Conservation (phyloP, 805 yeast genomes). For the Wickerhamomyces ciferrii region DNA sequence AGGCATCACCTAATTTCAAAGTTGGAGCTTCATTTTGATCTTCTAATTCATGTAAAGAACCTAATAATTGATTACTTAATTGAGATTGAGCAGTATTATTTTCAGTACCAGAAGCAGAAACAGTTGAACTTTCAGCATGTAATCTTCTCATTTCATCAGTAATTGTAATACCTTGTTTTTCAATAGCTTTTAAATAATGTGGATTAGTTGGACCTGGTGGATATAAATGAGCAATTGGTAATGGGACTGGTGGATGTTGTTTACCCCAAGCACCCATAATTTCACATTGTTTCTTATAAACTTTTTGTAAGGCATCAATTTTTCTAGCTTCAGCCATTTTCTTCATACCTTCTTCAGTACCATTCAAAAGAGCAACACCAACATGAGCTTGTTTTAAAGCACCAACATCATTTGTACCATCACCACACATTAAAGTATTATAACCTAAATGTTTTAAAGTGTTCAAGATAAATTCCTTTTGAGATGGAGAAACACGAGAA, state of each 20-base stretch:
- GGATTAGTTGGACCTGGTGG: conserved; percentile 96
- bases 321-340: conserved; percentile 79
- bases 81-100: conserved; percentile 32
- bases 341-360: conserved; percentile 91
- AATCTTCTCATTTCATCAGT: conserved; percentile 66
- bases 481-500: conserved; percentile 95
- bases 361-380: conserved; percentile 96
- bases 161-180: conserved; percentile 73
- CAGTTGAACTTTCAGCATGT: conserved; percentile 43
- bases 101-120: conserved; percentile 26
- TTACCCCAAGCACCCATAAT: conserved; percentile 77
- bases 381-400: conserved; percentile 98
- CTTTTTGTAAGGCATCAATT: conserved; percentile 53
- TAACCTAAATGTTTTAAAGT: conserved; percentile 85
- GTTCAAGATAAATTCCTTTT: conserved; percentile 86
- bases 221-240: conserved; percentile 85
- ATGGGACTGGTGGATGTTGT: conserved; percentile 81
- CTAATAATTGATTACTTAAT: conserved; percentile 62
- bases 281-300: conserved; percentile 82
- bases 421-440: conserved; percentile 97
- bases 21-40: conserved; percentile 82
- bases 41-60: conserved; percentile 46
- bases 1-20: conserved; percentile 94
- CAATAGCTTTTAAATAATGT: conserved; percentile 78
- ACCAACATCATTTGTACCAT: conserved; percentile 99